These are phyloP conservation scores for Paramecium biaurelia DNA, from an alignment of 73 alveolate genomes.

Conservation along the genomic window DNA sequence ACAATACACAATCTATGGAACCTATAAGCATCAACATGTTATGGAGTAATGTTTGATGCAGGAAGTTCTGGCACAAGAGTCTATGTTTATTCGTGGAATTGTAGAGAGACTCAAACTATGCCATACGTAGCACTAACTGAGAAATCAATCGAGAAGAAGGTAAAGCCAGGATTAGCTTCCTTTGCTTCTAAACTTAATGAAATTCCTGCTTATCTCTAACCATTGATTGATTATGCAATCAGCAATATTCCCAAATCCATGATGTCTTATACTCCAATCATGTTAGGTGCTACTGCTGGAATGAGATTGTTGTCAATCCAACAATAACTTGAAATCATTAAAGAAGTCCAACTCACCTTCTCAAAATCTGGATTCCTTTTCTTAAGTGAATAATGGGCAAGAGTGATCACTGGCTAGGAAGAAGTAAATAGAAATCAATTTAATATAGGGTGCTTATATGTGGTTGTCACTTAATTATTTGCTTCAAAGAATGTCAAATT, in stretches of 20 bases:
- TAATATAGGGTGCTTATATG: conserved; percentile 47
- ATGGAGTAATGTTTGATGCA: conserved; percentile 64
- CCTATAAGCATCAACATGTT: neutral
- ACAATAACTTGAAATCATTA: neutral
- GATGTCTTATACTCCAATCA: conserved; percentile 49
- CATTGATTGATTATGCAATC: neutral
- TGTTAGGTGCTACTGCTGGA: conserved; percentile 65
- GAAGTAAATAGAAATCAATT: neutral
- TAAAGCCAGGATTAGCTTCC: conserved; percentile 11
- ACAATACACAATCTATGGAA: neutral
- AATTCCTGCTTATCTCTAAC: neutral
- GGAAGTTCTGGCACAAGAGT: conserved; percentile 59
- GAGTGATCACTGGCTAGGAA: conserved; percentile 47
- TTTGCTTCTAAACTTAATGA: neutral
- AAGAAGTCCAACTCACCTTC: neutral
- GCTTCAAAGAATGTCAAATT: neutral
- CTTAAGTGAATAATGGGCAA: conserved; percentile 47
- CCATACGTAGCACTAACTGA: conserved; percentile 5
- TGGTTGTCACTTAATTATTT: conserved; percentile 60
- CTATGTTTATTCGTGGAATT: conserved; percentile 57
- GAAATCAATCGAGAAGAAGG: neutral
- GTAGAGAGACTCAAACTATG: conserved; percentile 28
- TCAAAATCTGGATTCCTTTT: conserved; percentile 18
- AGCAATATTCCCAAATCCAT: neutral
- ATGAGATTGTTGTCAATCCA: conserved; percentile 41